Percentiles rank a stretch among this genome's conserved stretches.
These are phyloP conservation scores for Hippophae rhamnoides DNA, from an alignment of 306 rosid genomes.

Conservation along the genomic window DNA sequence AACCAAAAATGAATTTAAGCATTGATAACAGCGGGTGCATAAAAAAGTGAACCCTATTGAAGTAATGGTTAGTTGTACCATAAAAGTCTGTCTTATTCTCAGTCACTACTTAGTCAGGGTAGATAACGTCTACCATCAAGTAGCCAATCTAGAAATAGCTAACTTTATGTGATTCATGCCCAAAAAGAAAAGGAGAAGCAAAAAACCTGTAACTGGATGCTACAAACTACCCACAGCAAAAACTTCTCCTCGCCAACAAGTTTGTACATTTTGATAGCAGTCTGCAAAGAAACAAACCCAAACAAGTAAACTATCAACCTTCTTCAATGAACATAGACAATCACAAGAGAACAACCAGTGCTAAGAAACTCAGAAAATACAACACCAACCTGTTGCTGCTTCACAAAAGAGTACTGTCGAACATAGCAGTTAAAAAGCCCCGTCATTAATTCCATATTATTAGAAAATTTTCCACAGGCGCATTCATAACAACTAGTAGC, in stretches of 20 bases:
- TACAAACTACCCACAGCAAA: conserved; percentile 96
- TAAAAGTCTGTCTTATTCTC: neutral
- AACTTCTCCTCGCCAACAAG: conserved; percentile 82
- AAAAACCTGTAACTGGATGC: conserved; percentile 94
- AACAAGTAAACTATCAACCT: neutral
- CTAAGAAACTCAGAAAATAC: neutral
- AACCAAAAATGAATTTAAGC: neutral
- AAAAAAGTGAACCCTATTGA: neutral
- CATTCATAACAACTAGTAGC: conserved; percentile 81
- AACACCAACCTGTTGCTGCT: conserved; percentile 87
- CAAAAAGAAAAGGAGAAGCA: neutral
- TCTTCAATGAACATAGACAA: neutral
- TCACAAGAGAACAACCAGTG: neutral
- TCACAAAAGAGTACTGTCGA: conserved; percentile 91
- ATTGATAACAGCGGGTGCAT: neutral
- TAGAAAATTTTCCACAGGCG: conserved; percentile 73
- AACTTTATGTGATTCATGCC: neutral
- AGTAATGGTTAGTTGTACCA: neutral
- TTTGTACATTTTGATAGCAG: conserved; percentile 97
- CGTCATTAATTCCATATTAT: conserved; percentile 67
- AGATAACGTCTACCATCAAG: neutral
- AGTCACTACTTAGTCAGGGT: neutral
- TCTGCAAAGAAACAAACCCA: conserved; percentile 35
- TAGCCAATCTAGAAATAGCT: neutral
- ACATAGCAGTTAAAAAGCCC: conserved; percentile 95